A percentile compares a stretch with the other conserved stretches of the same genome.
These are phyloP conservation scores for Sodiomyces alkalinus DNA, from an alignment of 2,329 filamentous ascomycete genomes.

Conservation along the genomic window DNA sequence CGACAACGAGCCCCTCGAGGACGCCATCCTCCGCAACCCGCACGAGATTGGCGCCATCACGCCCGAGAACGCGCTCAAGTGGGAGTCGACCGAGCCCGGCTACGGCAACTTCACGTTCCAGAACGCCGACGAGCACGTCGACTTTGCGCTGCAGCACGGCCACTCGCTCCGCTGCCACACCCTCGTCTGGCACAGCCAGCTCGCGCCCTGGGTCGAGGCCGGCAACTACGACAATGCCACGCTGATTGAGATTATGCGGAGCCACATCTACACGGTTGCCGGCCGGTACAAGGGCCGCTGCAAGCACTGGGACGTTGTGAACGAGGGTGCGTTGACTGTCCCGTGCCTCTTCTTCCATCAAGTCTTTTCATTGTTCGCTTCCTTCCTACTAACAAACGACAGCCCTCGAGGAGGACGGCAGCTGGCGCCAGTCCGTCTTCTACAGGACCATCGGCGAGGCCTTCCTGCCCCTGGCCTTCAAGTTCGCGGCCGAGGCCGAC, in stretches of 20 bases:
- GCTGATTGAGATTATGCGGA: constrained; percentile 32
- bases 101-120: constrained; percentile 45
- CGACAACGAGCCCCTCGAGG: constrained; percentile 33
- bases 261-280: constrained; percentile 44
- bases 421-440: constrained; percentile 36
- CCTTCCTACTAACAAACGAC: no score
- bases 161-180: constrained; percentile 44
- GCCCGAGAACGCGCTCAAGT: constrained; percentile 31
- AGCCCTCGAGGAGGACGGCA: constrained; percentile 39
- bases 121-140: constrained; percentile 34
- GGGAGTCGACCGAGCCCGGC: constrained; percentile 43
- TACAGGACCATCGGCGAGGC: constrained; percentile 36
- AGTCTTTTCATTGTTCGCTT: no score
- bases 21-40: constrained; percentile 29
- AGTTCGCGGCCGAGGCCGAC: constrained; percentile 36
- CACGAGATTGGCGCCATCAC: constrained; percentile 43
- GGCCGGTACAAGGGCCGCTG: constrained; percentile 43
- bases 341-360: no score
- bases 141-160: constrained; percentile 23
- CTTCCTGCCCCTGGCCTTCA: constrained; percentile 44
- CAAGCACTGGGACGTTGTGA: constrained; percentile 51
- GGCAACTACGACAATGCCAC: constrained; percentile 39
- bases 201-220: constrained; percentile 14
- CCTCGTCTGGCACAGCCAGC: constrained; percentile 31
- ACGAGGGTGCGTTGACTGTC: constrained; percentile 32